Percentiles rank a stretch among this genome's conserved stretches.
phyloP scores from a whole-genome alignment of 306 rosid genomes.

The Styphnolobium japonicum region DNA sequence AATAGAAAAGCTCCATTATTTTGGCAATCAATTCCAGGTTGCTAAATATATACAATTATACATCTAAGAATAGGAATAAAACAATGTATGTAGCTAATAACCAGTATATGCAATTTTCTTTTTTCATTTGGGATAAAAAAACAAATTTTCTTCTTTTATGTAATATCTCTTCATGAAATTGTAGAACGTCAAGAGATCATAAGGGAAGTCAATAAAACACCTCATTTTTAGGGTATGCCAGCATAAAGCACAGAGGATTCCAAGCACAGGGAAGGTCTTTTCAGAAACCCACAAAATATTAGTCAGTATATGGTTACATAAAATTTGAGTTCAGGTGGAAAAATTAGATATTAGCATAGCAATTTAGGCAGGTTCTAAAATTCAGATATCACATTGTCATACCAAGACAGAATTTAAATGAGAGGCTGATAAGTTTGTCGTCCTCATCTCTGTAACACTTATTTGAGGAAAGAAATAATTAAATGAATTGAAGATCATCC shows the following conservation, averaged over 20 bases:
- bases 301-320: not conserved
- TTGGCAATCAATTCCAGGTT: not conserved
- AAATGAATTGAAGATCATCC: slow-evolving; percentile 14
- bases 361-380: not conserved
- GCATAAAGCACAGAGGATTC: not conserved
- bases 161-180: not conserved
- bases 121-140: not conserved
- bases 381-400: not conserved
- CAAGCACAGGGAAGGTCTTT: not conserved
- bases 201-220: not conserved
- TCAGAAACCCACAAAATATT: not conserved
- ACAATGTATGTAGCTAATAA: not conserved
- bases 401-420: not conserved
- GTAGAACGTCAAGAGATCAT: slow-evolving; percentile 2
- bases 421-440: not conserved
- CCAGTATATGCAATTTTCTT: not conserved
- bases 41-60: not conserved
- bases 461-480: not conserved
- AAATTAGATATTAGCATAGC: not conserved
- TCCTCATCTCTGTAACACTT: not conserved
- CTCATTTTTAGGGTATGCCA: not conserved
- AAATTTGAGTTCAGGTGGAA: not conserved
- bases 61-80: not conserved
- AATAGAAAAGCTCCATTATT: not conserved
- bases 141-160: not conserved